Conservation (phyloP, 768 basidiomycete genomes). For the Lactifluus volemus region DNA sequence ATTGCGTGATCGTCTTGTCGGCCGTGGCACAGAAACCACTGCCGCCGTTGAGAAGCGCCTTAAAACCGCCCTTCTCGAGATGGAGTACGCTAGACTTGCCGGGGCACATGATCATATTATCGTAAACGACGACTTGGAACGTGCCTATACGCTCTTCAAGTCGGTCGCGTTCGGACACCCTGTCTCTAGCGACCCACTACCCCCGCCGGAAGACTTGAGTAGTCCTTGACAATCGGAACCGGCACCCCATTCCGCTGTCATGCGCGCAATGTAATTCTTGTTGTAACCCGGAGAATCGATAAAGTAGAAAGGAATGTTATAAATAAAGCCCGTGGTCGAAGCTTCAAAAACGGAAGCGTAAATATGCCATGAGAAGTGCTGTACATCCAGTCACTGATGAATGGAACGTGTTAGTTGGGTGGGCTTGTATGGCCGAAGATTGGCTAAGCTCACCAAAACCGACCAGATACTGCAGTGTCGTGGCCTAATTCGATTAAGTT, state of each 20-base stretch:
- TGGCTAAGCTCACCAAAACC: conserved; percentile 58
- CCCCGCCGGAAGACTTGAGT: conserved; percentile 47
- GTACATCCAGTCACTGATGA: conserved; percentile 77
- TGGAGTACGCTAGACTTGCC: conserved; percentile 73
- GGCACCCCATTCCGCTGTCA: background rate
- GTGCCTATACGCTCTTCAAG: conserved; percentile 73
- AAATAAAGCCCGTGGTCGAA: background rate
- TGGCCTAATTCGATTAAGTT: conserved; percentile 40
- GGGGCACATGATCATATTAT: conserved; percentile 74
- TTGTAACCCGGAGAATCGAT: background rate
- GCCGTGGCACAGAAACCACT: conserved; percentile 80
- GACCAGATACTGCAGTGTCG: conserved; percentile 79
- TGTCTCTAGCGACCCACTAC: conserved; percentile 53
- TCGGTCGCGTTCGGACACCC: conserved; percentile 64
- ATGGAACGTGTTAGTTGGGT: conserved; percentile 13
- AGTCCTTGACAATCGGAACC: background rate
- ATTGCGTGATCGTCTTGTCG: conserved; percentile 60
- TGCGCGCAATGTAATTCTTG: background rate
- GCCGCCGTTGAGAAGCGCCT: conserved; percentile 67
- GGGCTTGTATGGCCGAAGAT: background rate
- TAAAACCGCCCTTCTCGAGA: conserved; percentile 66
- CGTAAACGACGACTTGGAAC: conserved; percentile 83
- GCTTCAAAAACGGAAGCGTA: conserved; percentile 49
- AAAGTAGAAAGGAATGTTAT: background rate
- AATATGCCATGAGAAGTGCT: conserved; percentile 79